Conservation (phyloP, 106 monocot species). For the Dioscorea alata region DNA sequence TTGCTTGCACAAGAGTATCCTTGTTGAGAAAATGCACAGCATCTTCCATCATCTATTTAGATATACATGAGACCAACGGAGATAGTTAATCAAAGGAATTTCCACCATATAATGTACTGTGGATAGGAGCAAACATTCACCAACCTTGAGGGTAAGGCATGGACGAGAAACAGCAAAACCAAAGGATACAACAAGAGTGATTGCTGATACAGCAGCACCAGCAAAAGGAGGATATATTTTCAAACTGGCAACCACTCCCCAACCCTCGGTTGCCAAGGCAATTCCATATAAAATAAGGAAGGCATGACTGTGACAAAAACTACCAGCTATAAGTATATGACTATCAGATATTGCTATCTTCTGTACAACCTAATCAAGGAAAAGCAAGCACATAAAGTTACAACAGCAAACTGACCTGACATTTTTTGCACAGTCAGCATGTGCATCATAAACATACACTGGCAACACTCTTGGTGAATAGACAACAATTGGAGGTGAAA, state of each 20-base stretch:
- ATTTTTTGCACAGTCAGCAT: constrained; percentile 99
- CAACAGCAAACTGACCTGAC: constrained; percentile 57
- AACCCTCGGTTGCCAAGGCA: constrained; percentile 87
- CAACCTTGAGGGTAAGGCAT: constrained; percentile 80
- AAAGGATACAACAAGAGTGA: constrained; percentile 91
- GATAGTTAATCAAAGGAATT: neutral
- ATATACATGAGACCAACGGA: constrained; percentile 1
- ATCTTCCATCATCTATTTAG: constrained; percentile 86
- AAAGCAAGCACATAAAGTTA: neutral
- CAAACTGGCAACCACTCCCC: constrained; percentile 96
- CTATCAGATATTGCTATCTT: neutral
- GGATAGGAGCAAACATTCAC: constrained; percentile 4
- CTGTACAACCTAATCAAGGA: neutral
- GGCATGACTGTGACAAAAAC: constrained; percentile 50
- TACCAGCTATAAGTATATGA: neutral
- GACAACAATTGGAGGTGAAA: constrained; percentile 97
- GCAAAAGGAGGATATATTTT: constrained; percentile 90
- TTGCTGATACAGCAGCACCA: constrained; percentile 93
- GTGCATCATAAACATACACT: constrained; percentile 98
- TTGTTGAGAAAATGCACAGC: constrained; percentile 92
- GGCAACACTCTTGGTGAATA: constrained; percentile 96
- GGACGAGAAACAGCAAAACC: constrained; percentile 98
- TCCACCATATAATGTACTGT: neutral
- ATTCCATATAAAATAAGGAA: constrained; percentile 85
- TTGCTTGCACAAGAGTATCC: constrained; percentile 94